Base-by-base conservation (phyloP, 371 early-diverging fungal species). In the Mucor plumbeus region DNA sequence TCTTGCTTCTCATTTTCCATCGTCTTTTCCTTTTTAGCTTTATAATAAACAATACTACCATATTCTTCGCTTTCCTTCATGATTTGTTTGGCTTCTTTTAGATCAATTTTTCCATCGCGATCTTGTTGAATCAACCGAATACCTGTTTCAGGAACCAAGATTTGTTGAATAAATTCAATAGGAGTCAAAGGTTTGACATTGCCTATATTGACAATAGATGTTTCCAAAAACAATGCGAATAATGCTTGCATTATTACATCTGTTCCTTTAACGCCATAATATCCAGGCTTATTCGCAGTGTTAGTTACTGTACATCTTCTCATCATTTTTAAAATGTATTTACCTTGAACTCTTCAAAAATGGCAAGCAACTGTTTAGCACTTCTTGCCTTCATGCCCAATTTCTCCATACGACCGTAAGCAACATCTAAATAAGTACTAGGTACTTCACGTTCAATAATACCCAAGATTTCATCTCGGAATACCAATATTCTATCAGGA, bases 131-230 rank as follows among this genome's bases (percentile, higher is more conserved):
- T 90, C 21, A 90, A 68, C 11, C 87, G 69, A 14, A 83, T 21
- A 0, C 82, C 88, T 2, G 79, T 73, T 67, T 90, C 90, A 4
- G 90, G 90, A 0, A 88, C 83, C 0, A 90, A 67, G 1, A 90
- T 85, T 48, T 87, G 83, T 58, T 90, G 88, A 21, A 88, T 63
- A 63, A 79, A 88, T 70, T 90, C 90, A 21, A 83, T 40, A 4
- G 87, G 85, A 35, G 71, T 62, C 50, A 87, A 84, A 0, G 90
- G 90, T 2, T 58, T 31, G 0, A 81, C 71, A 7, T 35, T 62
- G 35, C 77, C 72, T 1, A 60, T 53, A 0, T 71, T 81, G 35
- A 90, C 58, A n/a, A 69, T 36, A 7, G 72, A 68, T 1, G 75
- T 70, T 10, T 84, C 72, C 6, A 85, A 53, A 54, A 81, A 86